Conservation (phyloP, 1,284 basidiomycete species). For the Salmacisia buchloeana region DNA sequence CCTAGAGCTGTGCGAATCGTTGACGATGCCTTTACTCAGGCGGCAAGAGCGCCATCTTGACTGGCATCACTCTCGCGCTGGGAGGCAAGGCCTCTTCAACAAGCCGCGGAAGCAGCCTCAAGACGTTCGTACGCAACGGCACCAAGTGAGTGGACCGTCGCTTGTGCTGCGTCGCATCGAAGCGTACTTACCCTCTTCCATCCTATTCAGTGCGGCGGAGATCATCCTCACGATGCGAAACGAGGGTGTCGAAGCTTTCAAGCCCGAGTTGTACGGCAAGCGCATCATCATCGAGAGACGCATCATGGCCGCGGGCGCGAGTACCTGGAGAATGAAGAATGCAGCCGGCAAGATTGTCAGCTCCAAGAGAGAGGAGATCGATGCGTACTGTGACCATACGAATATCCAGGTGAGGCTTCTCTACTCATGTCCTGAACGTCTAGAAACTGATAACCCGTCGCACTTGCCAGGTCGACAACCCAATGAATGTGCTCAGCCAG, state of each 20-base stretch:
- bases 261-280: constrained; percentile 72
- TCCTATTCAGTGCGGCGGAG: constrained; percentile 67
- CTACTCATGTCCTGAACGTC: not conserved
- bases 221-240: constrained; percentile 80
- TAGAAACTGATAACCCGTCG: not conserved
- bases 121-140: constrained; percentile 82
- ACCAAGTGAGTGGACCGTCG: constrained; percentile 60
- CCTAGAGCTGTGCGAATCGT: too few species aligned
- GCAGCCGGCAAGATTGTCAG: constrained; percentile 63
- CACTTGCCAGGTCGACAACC: constrained; percentile 70
- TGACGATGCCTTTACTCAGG: too few species aligned
- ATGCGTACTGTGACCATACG: constrained; percentile 86
- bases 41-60: constrained; percentile 91
- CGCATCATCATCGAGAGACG: constrained; percentile 77
- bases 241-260: constrained; percentile 79
- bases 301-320: constrained; percentile 69
- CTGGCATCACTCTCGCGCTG: constrained; percentile 85
- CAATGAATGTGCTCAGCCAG: constrained; percentile 70
- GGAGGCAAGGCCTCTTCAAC: constrained; percentile 87
- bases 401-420: constrained; percentile 64
- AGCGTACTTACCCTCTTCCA: too few species aligned
- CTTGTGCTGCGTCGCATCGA: constrained; percentile 2
- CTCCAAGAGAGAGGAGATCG: constrained; percentile 76
- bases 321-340: constrained; percentile 77
- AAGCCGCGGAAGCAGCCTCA: constrained; percentile 70